These are phyloP conservation scores for Chrysochromulina tobinii DNA, from an alignment of 78 protist species.

Conservation along the genomic window DNA sequence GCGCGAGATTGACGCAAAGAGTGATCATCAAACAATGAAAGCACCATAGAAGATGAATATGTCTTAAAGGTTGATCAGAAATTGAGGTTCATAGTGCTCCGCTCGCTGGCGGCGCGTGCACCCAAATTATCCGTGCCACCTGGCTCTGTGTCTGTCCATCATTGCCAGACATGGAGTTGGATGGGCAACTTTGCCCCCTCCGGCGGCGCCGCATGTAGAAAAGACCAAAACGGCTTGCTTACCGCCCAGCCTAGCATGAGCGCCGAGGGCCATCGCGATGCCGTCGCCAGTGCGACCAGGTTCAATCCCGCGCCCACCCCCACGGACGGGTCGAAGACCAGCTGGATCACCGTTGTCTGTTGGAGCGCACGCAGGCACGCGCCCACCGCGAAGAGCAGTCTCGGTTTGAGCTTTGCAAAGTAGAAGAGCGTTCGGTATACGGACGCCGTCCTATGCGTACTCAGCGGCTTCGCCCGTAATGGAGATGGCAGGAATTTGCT, in stretches of 20 bases:
- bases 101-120: too few relatives aligned
- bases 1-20: too few relatives aligned
- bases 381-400: background rate
- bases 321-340: background rate
- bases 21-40: too few relatives aligned
- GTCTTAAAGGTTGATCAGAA: too few relatives aligned
- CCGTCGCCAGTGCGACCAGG: background rate
- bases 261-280: background rate
- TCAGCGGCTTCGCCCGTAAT: background rate
- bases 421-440: background rate
- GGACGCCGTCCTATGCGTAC: too few relatives aligned
- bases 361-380: background rate
- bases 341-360: background rate
- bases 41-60: too few relatives aligned
- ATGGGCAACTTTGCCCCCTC: background rate
- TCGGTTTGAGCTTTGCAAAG: background rate
- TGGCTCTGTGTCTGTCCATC: too few relatives aligned
- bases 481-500: background rate
- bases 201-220: background rate
- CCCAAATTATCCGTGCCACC: too few relatives aligned
- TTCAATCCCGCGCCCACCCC: conserved; percentile 8
- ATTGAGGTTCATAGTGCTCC: too few relatives aligned
- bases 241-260: background rate
- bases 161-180: too few relatives aligned
- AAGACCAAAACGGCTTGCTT: background rate